These are phyloP conservation scores for Pholiota molesta DNA, from an alignment of 768 basidiomycete species.

Conservation along the genomic window DNA sequence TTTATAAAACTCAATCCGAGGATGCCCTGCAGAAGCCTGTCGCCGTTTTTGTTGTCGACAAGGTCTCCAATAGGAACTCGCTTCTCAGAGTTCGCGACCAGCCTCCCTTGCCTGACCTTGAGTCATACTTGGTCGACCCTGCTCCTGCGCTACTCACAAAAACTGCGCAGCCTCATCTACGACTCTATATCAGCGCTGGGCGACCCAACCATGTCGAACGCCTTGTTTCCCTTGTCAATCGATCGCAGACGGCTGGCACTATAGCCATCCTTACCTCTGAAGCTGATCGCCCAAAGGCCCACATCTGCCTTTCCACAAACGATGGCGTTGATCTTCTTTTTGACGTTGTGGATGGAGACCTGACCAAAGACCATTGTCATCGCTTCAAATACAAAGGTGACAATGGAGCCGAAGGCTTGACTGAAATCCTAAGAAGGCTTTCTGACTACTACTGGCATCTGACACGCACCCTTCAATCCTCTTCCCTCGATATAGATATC, in stretches of 20 bases:
- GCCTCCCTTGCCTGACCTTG: background rate
- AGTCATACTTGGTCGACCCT: no score
- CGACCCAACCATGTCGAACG: background rate
- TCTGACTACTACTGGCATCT: constrained; percentile 1
- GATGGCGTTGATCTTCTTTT: background rate
- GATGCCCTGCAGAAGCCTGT: background rate
- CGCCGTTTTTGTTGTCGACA: background rate
- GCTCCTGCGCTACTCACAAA: background rate
- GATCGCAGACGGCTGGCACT: background rate
- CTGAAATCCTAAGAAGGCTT: background rate
- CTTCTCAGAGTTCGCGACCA: background rate
- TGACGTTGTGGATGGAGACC: background rate
- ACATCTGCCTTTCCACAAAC: background rate
- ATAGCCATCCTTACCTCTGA: background rate
- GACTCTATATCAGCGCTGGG: background rate
- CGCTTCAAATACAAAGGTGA: no score
- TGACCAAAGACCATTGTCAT: background rate
- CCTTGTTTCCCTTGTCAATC: background rate
- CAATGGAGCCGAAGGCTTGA: no score
- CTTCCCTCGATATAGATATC: background rate
- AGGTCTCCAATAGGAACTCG: background rate
- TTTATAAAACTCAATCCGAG: background rate
- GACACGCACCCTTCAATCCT: background rate
- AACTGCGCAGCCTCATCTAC: background rate
- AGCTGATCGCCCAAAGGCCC: background rate